Conservation (phyloP, 139 green algal genomes). For the Nannochloris sp. region DNA sequence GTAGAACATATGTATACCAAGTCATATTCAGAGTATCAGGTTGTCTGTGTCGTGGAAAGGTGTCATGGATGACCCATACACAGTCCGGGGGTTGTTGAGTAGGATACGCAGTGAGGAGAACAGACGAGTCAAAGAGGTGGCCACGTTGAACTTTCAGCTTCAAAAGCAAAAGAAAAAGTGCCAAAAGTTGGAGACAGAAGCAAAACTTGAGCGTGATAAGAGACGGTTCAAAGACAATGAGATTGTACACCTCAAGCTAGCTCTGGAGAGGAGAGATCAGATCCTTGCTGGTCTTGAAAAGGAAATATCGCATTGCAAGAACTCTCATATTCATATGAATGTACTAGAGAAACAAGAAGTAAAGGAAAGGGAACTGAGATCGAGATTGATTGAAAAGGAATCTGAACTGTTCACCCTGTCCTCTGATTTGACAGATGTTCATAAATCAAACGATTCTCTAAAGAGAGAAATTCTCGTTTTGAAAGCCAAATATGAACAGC, state of each 20-base stretch:
- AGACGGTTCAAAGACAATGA: slow-evolving; percentile 14
- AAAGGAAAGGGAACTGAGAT: background rate
- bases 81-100: background rate
- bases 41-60: too few species aligned
- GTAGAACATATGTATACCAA: too few species aligned
- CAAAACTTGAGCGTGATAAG: slow-evolving; percentile 10
- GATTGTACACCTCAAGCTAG: slow-evolving; percentile 12
- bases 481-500: background rate
- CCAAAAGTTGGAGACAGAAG: background rate
- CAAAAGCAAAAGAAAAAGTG: slow-evolving; percentile 3
- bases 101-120: slow-evolving; percentile 2
- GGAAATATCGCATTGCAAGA: slow-evolving; percentile 9
- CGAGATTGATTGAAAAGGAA: background rate
- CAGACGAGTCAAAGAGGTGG: background rate
- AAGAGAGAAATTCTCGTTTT: background rate
- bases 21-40: too few species aligned
- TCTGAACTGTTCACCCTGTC: background rate
- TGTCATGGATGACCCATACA: background rate
- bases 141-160: background rate
- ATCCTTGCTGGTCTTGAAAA: slow-evolving; percentile 9
- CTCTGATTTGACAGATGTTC: background rate
- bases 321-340: background rate
- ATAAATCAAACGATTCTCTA: background rate
- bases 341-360: background rate
- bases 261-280: slow-evolving; percentile 18